These are phyloP conservation scores for Breviolum minutum DNA, from an alignment of 73 alveolate species.

Conservation along the genomic window DNA sequence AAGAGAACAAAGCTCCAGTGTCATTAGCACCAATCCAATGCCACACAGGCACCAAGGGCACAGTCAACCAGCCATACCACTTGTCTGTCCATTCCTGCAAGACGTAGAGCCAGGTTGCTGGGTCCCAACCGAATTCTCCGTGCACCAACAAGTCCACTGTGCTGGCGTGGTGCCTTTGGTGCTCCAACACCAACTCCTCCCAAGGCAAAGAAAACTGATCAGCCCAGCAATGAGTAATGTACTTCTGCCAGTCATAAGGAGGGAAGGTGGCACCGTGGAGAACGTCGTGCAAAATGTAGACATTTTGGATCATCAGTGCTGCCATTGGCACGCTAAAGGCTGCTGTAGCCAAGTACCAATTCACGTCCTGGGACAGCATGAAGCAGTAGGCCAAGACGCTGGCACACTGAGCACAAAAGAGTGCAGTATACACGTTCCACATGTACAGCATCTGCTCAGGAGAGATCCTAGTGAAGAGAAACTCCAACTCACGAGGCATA, in stretches of 20 bases:
- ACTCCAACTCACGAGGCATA: slow-evolving; percentile 49
- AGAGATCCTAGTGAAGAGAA: slow-evolving; percentile 49
- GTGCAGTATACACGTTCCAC: background rate
- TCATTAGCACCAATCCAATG: background rate
- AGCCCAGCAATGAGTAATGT: background rate
- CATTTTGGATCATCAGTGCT: background rate
- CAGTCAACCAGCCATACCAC: background rate
- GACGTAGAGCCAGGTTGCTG: background rate
- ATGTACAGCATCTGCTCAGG: slow-evolving; percentile 28
- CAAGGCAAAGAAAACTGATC: slow-evolving; percentile 1
- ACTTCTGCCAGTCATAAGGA: slow-evolving; percentile 20
- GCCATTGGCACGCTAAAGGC: background rate
- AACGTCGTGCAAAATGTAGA: slow-evolving; percentile 7
- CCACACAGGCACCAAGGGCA: background rate
- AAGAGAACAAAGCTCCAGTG: background rate
- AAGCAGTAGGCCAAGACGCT: background rate
- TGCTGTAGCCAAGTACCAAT: background rate
- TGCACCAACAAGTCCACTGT: slow-evolving; percentile 56
- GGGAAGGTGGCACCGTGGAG: slow-evolving; percentile 46
- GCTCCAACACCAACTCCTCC: slow-evolving; percentile 65
- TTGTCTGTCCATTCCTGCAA: background rate
- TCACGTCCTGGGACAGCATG: background rate
- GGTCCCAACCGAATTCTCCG: slow-evolving; percentile 76
- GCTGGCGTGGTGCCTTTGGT: slow-evolving; percentile 56
- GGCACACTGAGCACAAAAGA: background rate